Conservation (phyloP, 2,329 filamentous ascomycete species). For the Verticillium klebahnii region DNA sequence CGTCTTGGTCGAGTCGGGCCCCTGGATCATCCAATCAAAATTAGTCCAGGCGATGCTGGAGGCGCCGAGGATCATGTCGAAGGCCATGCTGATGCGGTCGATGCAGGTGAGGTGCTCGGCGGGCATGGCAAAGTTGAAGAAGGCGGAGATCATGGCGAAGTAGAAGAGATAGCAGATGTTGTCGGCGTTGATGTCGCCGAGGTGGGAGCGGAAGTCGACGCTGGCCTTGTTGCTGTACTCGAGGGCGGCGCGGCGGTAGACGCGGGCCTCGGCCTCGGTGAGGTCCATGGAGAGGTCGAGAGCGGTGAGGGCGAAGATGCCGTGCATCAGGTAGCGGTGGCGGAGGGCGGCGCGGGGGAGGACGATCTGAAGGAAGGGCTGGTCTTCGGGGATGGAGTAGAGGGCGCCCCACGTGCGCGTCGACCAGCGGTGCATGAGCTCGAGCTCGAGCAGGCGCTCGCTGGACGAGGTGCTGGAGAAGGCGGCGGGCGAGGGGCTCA, state of each 20-base stretch:
- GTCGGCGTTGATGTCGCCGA: conserved; percentile 17
- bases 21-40: not conserved
- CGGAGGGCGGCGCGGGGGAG: conserved; percentile 28
- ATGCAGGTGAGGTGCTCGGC: not conserved
- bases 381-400: conserved; percentile 30
- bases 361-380: conserved; percentile 25
- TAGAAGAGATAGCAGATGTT: conserved; percentile 16
- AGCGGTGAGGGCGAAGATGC: conserved; percentile 16
- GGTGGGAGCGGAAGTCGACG: conserved; percentile 12
- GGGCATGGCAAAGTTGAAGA: conserved; percentile 4
- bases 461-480: not conserved
- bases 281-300: not conserved
- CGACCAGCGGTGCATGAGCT: conserved; percentile 48
- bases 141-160: conserved; percentile 5
- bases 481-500: not conserved
- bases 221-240: conserved; percentile 6
- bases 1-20: not conserved
- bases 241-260: conserved; percentile 5
- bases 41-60: not conserved
- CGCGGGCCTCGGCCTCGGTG: not conserved
- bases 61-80: conserved; percentile 5
- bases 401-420: conserved; percentile 36
- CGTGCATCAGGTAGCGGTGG: conserved; percentile 32
- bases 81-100: conserved; percentile 3
- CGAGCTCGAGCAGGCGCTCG: conserved; percentile 29